Percentiles rank a stretch among this genome's conserved stretches.
Evolutionary conservation across 2,329 filamentous ascomycete species (phyloP).

Genomic region (Chrysoporthe deuterocubensis): DNA sequence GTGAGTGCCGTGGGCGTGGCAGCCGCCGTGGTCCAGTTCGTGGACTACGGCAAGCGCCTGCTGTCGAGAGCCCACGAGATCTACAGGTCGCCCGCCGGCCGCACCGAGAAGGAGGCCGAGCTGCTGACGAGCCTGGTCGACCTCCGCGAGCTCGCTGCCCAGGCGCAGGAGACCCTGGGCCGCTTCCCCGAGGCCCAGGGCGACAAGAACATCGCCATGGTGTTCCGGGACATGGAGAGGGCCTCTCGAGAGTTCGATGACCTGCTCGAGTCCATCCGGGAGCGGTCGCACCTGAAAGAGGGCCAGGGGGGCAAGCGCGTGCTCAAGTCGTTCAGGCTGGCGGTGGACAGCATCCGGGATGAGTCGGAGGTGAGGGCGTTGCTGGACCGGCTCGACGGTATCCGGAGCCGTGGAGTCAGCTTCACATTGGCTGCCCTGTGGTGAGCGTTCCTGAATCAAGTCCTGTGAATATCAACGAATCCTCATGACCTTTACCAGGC

Average conservation of each 20-base stretch:
- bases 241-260: background rate
- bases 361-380: background rate
- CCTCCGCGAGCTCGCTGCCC: background rate
- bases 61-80: conserved; percentile 2
- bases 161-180: background rate
- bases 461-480: background rate
- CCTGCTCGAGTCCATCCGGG: background rate
- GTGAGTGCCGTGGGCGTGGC: background rate
- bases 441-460: background rate
- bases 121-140: background rate
- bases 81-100: background rate
- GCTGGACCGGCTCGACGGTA: background rate
- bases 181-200: background rate
- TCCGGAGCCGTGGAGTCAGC: background rate
- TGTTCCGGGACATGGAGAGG: background rate
- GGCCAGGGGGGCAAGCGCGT: background rate
- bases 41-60: conserved; percentile 6
- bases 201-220: background rate
- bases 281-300: background rate
- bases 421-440: background rate
- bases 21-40: conserved; percentile 13
- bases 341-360: background rate
- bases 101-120: background rate
- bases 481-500: background rate
- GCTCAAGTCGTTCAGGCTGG: background rate